These are phyloP conservation scores for Lathyrus sativus DNA, from an alignment of 306 rosid species.

Conservation along the genomic window DNA sequence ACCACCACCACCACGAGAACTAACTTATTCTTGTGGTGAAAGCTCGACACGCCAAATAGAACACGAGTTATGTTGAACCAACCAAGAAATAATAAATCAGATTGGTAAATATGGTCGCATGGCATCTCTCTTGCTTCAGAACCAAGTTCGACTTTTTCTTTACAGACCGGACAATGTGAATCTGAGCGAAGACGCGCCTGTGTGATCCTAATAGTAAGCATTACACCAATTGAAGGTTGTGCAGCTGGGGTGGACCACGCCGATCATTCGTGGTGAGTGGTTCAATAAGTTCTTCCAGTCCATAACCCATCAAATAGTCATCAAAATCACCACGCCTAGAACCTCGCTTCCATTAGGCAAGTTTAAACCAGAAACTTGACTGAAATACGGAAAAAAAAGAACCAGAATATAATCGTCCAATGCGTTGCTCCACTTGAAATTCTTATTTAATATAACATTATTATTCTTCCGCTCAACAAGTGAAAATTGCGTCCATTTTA, in stretches of 20 bases:
- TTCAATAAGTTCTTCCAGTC: too few relatives aligned
- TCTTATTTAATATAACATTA: too few relatives aligned
- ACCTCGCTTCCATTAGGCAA: too few relatives aligned
- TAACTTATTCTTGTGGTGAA: conserved; percentile 55
- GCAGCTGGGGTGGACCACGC: conserved; percentile 64
- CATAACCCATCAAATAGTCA: too few relatives aligned
- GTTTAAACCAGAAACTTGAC: too few relatives aligned
- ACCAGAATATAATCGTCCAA: too few relatives aligned
- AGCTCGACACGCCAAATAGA: conserved; percentile 84
- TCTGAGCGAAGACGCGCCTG: conserved; percentile 59
- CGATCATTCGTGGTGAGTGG: too few relatives aligned
- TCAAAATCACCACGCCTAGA: too few relatives aligned
- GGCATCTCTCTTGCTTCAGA: conserved; percentile 80
- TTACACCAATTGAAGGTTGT: conserved; percentile 62
- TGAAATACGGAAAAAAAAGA: too few relatives aligned
- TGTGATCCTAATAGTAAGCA: conserved; percentile 69
- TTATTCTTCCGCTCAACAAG: too few relatives aligned
- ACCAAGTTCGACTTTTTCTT: conserved; percentile 70
- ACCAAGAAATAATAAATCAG: conserved; percentile 70
- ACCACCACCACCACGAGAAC: conserved; percentile 20
- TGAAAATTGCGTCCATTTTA: too few relatives aligned
- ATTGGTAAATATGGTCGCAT: conserved; percentile 37
- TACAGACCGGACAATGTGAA: conserved; percentile 75
- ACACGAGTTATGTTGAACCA: conserved; percentile 77
- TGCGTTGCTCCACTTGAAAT: too few relatives aligned